These are phyloP conservation scores for Dendrobium nobile DNA, from an alignment of 106 monocot species.

Conservation along the genomic window DNA sequence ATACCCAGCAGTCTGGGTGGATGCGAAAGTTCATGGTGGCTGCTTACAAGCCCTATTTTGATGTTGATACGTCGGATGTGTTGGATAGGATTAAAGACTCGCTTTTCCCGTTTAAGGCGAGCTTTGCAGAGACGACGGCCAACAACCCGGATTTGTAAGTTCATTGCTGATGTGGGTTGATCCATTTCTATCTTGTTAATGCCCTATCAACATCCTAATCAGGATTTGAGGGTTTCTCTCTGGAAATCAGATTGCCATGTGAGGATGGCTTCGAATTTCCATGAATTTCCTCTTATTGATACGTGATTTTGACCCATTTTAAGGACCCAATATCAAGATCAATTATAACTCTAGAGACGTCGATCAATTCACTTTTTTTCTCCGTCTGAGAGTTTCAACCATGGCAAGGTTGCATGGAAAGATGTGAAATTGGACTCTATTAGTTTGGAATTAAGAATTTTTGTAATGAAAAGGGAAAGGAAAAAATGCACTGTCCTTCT, in stretches of 20 bases:
- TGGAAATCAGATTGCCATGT: neutral
- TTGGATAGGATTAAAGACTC: constrained; percentile 69
- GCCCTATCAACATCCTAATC: neutral
- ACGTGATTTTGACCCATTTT: neutral
- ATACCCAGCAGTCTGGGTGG: constrained; percentile 44
- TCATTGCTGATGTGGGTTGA: neutral
- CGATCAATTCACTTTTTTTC: too few species aligned
- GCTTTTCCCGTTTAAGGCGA: constrained; percentile 52
- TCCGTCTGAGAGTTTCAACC: neutral
- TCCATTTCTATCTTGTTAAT: neutral
- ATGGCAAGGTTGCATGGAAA: neutral
- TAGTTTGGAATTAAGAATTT: neutral
- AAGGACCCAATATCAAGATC: neutral
- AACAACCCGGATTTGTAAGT: constrained; percentile 68
- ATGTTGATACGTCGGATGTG: constrained; percentile 70
- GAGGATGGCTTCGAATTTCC: neutral
- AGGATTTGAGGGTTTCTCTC: neutral
- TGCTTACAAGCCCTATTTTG: constrained; percentile 67
- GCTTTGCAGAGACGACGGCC: constrained; percentile 59
- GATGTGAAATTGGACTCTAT: neutral
- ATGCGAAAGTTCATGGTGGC: constrained; percentile 39
- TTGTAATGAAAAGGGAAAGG: too few species aligned
- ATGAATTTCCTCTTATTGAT: neutral
- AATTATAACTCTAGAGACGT: neutral
- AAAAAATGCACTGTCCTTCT: neutral